Evolutionary conservation across 768 basidiomycete genomes (phyloP).

Genomic region (Lactarius vividus): DNA sequence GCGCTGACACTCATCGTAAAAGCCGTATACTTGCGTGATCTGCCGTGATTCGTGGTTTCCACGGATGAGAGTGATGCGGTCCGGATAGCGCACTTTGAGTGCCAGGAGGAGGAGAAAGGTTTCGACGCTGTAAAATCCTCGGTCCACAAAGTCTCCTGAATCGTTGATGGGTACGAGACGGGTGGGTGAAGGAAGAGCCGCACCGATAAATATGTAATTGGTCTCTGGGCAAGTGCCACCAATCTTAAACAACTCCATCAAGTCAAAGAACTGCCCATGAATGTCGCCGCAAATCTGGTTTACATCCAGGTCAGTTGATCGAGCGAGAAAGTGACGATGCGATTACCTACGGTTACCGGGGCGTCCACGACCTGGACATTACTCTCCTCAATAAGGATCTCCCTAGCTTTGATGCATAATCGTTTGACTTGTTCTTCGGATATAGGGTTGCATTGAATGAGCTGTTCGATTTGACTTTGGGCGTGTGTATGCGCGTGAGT

Average conservation of each 20-base stretch:
- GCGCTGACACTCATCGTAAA: conserved; percentile 94
- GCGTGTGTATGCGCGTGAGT: not conserved
- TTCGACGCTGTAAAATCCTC: conserved; percentile 96
- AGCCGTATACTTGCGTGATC: conserved; percentile 94
- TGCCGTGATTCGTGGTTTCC: conserved; percentile 98
- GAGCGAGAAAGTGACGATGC: conserved; percentile 20
- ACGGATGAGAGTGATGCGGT: conserved; percentile 93
- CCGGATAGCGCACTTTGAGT: conserved; percentile 95
- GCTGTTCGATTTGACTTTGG: conserved; percentile 88
- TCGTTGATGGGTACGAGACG: conserved; percentile 2
- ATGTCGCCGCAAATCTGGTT: conserved; percentile 91
- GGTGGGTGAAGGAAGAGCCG: conserved; percentile 32
- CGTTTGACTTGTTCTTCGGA: conserved; percentile 95
- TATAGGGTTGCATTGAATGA: conserved; percentile 91
- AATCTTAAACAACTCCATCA: conserved; percentile 93
- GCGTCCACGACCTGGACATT: conserved; percentile 96
- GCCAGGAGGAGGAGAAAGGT: conserved; percentile 93
- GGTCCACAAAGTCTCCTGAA: conserved; percentile 95
- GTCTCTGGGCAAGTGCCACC: conserved; percentile 92
- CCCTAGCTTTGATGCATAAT: conserved; percentile 92
- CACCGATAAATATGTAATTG: conserved; percentile 96
- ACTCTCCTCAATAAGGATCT: conserved; percentile 95
- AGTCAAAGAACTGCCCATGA: conserved; percentile 95
- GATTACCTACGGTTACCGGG: conserved; percentile 79
- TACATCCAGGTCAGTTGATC: conserved; percentile 31